Evolutionary conservation across 371 early-diverging fungal species (phyloP).

Genomic region (Mucor velutinosus): DNA sequence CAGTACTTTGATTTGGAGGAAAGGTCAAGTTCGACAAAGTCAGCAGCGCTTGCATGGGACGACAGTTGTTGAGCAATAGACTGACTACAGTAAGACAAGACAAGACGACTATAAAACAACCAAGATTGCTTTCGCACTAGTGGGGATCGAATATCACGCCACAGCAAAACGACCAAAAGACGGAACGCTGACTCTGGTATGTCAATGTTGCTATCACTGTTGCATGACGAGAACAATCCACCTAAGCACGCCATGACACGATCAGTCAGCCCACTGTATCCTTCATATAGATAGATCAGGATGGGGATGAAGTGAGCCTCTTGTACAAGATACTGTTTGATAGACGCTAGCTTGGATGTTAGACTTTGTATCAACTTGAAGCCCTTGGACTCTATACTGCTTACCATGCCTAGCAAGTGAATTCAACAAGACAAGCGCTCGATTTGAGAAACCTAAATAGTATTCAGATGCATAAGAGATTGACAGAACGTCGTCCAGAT

Average conservation of each 20-base stretch:
- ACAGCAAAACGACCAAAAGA: slow-evolving; percentile 29
- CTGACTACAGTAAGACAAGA: slow-evolving; percentile 34
- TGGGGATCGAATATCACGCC: slow-evolving; percentile 27
- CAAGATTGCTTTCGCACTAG: slow-evolving; percentile 26
- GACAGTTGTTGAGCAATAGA: background rate
- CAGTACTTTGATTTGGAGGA: slow-evolving; percentile 35
- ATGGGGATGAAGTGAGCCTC: slow-evolving; percentile 38
- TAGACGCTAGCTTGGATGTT: slow-evolving; percentile 21
- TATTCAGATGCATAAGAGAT: slow-evolving; percentile 21
- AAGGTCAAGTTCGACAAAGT: slow-evolving; percentile 39
- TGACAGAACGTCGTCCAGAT: slow-evolving; percentile 18
- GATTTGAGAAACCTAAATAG: slow-evolving; percentile 36
- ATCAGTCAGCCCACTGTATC: slow-evolving; percentile 30
- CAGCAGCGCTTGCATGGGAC: slow-evolving; percentile 4
- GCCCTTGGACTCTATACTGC: no score
- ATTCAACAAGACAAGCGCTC: slow-evolving; percentile 33
- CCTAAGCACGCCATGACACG: slow-evolving; percentile 42
- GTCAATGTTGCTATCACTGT: background rate
- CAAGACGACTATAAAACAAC: slow-evolving; percentile 38
- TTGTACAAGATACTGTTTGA: slow-evolving; percentile 36
- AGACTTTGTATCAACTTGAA: no score
- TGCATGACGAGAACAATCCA: slow-evolving; percentile 18
- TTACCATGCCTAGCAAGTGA: slow-evolving; percentile 40
- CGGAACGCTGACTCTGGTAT: slow-evolving; percentile 32
- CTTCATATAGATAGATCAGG: slow-evolving; percentile 38